Base-by-base conservation (phyloP, 257 asterid genomes). In the Scutellaria barbata region DNA sequence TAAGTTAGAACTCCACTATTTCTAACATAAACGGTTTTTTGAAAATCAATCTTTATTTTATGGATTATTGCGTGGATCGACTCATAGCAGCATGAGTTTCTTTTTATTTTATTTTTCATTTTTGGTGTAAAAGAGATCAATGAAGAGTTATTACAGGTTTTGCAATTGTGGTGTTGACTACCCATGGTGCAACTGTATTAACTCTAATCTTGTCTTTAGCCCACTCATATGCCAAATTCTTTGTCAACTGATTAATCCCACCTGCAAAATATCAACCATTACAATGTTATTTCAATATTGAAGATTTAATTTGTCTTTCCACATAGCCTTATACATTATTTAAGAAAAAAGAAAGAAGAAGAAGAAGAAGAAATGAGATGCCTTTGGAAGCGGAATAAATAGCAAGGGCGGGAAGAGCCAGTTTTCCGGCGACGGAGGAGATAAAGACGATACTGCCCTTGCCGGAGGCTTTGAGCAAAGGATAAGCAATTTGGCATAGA, bases 321-420 rank as follows among this genome's bases (percentile, higher is more conserved):
- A 30, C 5, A 30, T 30, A 20, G 25, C 2, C 25, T 20, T 20
- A 20, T 20, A 20, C 25, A 20, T 22, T 22, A 22, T 22, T 22
- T 1, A 30, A 30, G 4, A 30, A 43, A 2, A 17, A 14, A 6
- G 0, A 1, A 14, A 8, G 20, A 9, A 17, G 13, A 6, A 13
- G 5, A 61, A 14, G 8, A 16, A 48, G 12, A 18, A 4, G 10
- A 7, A 8, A 0, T 12, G 12, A 40, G 12, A 46, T 66, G 68
- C 88, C 88, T 83, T 83, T 83, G 37, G 85, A 77, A 42, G 86
- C 85, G 0, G 72, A 72, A 40, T 83, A 86, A 10, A 83, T 25
- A 4, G 84, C 57, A 17, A 66, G n/a, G 0, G 43, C 63, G 0
- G 88, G 84, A 0, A 80, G 74, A 5, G 81, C 88, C 16, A 75